phyloP scores from a whole-genome alignment of 306 rosid genomes.

The Rosa persica region DNA sequence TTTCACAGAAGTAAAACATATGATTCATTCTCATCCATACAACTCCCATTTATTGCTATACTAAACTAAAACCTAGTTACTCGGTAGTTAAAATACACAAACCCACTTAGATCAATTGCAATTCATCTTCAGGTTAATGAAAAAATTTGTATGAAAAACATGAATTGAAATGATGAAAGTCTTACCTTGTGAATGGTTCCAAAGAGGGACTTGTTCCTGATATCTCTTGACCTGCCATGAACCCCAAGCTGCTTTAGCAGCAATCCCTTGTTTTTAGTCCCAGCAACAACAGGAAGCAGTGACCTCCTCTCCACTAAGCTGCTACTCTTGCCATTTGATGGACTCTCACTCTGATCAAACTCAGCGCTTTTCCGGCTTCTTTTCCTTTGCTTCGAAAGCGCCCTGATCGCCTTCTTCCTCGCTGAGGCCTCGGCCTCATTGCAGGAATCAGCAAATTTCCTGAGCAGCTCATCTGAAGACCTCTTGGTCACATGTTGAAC shows the following conservation, averaged over 20 bases:
- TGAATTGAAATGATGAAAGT: background rate
- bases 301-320: conserved; percentile 57
- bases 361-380: conserved; percentile 26
- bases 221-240: conserved; percentile 46
- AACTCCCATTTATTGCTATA: background rate
- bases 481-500: conserved; percentile 72
- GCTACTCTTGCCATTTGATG: conserved; percentile 21
- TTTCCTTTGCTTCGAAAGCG: conserved; percentile 34
- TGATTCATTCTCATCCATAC: background rate
- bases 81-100: background rate
- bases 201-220: conserved; percentile 60
- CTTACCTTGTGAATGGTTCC: conserved; percentile 69
- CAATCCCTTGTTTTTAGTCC: conserved; percentile 38
- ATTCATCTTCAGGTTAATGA: background rate
- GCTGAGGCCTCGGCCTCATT: conserved; percentile 15
- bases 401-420: conserved; percentile 23
- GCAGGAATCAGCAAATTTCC: conserved; percentile 57
- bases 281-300: conserved; percentile 41
- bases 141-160: background rate
- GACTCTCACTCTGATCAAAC: conserved; percentile 35
- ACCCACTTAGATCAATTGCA: background rate
- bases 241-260: conserved; percentile 56
- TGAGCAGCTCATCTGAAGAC: conserved; percentile 81
- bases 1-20: background rate
- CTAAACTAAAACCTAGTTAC: background rate